A percentile compares a stretch with the other conserved stretches of the same genome.
Conservation (phyloP, 2,329 filamentous ascomycete genomes). For the Cercospora zeina region DNA sequence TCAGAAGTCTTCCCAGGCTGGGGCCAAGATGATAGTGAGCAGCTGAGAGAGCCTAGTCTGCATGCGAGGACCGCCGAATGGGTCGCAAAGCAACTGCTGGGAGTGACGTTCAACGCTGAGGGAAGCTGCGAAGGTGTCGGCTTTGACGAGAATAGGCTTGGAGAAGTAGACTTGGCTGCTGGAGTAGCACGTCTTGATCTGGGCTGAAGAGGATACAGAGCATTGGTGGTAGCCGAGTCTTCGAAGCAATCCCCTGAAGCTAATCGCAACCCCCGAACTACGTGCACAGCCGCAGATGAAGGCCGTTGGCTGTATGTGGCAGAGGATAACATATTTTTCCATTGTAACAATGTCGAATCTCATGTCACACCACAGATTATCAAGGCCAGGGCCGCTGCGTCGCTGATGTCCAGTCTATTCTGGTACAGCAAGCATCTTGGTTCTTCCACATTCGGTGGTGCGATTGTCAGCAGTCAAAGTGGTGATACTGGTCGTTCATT, state of each 20-base stretch:
- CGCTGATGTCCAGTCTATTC: background rate
- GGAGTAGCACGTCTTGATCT: background rate
- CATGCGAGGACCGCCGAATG: slow-evolving; percentile 51
- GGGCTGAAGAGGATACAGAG: background rate
- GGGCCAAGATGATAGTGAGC: slow-evolving; percentile 23
- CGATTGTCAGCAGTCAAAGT: background rate
- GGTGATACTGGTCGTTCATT: background rate
- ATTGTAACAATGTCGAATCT: background rate
- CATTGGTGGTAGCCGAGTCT: too few species aligned
- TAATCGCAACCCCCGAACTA: too few species aligned
- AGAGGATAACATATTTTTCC: background rate
- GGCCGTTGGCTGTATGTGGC: too few species aligned
- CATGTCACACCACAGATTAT: background rate
- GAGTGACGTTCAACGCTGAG: slow-evolving; percentile 43
- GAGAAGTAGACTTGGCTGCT: background rate
- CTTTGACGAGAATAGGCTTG: background rate
- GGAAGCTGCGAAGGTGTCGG: slow-evolving; percentile 43
- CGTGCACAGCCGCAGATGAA: background rate
- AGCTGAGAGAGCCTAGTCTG: slow-evolving; percentile 42
- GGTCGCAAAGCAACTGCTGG: slow-evolving; percentile 45
- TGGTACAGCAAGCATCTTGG: background rate
- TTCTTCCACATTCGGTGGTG: slow-evolving; percentile 1
- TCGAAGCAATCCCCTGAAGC: too few species aligned
- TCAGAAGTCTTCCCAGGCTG: slow-evolving; percentile 38
- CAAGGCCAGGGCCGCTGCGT: background rate